Evolutionary conservation across 257 asterid genomes (phyloP).

Genomic region (Eucommia ulmoides): DNA sequence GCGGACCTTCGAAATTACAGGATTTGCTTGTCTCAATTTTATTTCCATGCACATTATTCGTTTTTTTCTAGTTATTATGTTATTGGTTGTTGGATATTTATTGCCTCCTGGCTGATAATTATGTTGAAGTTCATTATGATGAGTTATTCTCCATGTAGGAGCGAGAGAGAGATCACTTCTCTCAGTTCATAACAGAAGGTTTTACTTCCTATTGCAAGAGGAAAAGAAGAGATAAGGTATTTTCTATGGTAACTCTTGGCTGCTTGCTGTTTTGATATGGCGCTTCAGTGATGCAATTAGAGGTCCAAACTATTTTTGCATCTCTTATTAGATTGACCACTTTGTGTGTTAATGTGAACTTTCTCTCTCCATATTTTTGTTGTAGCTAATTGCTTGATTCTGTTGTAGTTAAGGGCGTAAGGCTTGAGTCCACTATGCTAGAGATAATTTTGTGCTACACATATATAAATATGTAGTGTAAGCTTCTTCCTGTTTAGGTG

Average conservation of each 20-base stretch:
- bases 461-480: too few relatives aligned
- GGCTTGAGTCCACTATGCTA: too few relatives aligned
- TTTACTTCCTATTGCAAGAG: constrained; percentile 97
- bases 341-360: neutral
- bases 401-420: too few relatives aligned
- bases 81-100: too few relatives aligned
- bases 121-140: neutral
- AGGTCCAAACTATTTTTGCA: neutral
- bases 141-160: constrained; percentile 38
- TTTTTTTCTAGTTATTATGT: too few relatives aligned
- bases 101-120: too few relatives aligned
- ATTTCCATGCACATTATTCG: too few relatives aligned
- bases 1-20: too few relatives aligned
- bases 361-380: neutral
- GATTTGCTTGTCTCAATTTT: too few relatives aligned
- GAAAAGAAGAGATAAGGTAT: constrained; percentile 91
- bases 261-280: neutral
- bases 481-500: neutral
- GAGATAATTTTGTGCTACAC: too few relatives aligned
- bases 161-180: constrained; percentile 91
- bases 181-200: constrained; percentile 94
- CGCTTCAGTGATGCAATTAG: neutral
- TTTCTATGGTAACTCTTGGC: neutral
- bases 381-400: too few relatives aligned
- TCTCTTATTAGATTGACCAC: neutral